Base-by-base conservation (phyloP, 2,329 filamentous ascomycete species). In the Ilyonectria destructans region DNA sequence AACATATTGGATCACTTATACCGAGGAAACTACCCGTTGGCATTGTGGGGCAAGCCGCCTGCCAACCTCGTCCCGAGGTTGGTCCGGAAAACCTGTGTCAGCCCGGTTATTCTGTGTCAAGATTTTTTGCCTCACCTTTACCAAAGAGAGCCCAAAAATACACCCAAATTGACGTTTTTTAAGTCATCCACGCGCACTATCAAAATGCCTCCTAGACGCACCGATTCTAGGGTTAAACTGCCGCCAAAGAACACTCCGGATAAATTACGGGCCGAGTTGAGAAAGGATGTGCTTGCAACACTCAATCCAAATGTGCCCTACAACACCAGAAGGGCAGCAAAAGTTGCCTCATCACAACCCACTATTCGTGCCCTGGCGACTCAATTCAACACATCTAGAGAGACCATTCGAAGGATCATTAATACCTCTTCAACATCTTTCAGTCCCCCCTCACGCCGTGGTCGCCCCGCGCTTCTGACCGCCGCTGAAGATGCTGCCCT, bases 211-310 rank as follows among this genome's bases (percentile, higher is more conserved):
- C 40, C 40, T 45, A 7, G 40, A 45, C n/a, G n/a, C 17, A n/a
- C 15, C n/a, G n/a, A 45, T 45, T 45, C 40, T 45, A 45, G 40
- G 40, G 13, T n/a, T 45, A 45, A 45, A n/a, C 40, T n/a, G 31
- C 19, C 17, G n/a, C 35, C 15, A 19, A 58, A 58, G 37, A 45
- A 17, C 23, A 19, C 17, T 19, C 6, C 21, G 15, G 15, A 49
- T 15, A 3, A 55, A 55, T 31, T 33, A 21, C 51, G 31, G 31
- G 17, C 31, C 6, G 10, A 35, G 21, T 10, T 8, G 13, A 23
- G 19, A 58, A 60, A 37, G n/a, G 17, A 19, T 9, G 31, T 55
- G 17, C 51, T 55, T 26, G 31, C 31, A 37, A 31, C 51, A 55
- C 12, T 37, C 35, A 37, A 15, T 37, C 35, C 35, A 37, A 37